Conservation (phyloP, 2,329 filamentous ascomycete species). For the Akanthomyces lecanii region DNA sequence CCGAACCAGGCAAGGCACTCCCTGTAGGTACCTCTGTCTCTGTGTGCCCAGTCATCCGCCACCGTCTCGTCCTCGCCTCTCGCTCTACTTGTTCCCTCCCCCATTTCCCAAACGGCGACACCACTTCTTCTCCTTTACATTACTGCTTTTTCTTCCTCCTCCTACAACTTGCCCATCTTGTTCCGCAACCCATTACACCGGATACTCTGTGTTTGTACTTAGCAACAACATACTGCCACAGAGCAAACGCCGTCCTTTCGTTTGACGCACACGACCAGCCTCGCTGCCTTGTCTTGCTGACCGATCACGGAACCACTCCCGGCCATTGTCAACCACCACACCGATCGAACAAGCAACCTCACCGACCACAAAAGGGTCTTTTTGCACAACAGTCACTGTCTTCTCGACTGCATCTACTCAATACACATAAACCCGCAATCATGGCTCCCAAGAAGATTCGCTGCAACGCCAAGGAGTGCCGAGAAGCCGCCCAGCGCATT, state of each 20-base stretch:
- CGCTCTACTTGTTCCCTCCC: constrained; percentile 5
- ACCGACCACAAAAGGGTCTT: neutral
- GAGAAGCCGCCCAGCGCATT: constrained; percentile 81
- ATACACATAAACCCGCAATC: constrained; percentile 18
- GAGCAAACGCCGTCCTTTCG: neutral
- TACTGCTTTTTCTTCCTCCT: neutral
- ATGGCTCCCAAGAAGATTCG: constrained; percentile 75
- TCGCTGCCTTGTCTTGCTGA: constrained; percentile 1
- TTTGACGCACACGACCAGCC: constrained; percentile 8
- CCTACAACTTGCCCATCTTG: neutral
- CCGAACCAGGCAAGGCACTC: no score
- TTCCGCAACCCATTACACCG: neutral
- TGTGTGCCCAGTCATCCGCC: constrained; percentile 7
- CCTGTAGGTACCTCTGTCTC: no score
- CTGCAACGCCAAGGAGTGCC: constrained; percentile 88
- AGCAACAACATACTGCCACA: neutral
- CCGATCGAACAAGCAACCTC: neutral
- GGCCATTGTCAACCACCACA: neutral
- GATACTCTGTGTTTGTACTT: neutral
- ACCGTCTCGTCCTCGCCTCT: neutral
- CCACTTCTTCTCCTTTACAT: constrained; percentile 3
- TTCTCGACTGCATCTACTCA: neutral
- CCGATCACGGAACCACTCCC: constrained; percentile 11
- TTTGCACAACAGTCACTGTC: no score
- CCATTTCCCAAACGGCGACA: neutral